Base-by-base conservation (phyloP, 148 eudicot species). In the Cornus controversa region DNA sequence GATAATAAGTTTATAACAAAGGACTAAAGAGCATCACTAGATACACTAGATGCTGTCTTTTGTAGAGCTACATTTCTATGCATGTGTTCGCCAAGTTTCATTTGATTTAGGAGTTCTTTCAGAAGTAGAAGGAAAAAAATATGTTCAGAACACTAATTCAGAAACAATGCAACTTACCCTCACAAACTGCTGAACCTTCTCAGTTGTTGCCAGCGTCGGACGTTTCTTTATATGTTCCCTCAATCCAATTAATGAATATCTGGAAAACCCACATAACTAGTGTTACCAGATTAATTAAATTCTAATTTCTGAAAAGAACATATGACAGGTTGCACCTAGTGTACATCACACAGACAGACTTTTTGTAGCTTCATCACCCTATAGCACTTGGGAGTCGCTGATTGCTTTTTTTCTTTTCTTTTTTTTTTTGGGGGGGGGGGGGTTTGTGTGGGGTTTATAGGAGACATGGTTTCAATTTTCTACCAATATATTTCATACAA, bases 211-310 rank as follows among this genome's bases (percentile, higher is more conserved):
- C 74, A 90, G 66, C 15, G 99, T 97, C 65, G 99, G 99, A 45
- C 99, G 97, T 78, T 96, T 96, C 89, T 96, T 96, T 83, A 96
- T 96, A 84, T 96, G 99, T 82, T 96, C 97, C 83, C 99, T 83
- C 84, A 96, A 69, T 81, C 84, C 92, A 83, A 86, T 76, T 80
- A 96, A 85, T 64, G 99, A 96, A 83, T 93, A 89, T 85, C 99
- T 95, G 88, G 24, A 70, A 77, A 34, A 70, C 9, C 70, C 20
- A 72, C 10, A 67, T 16, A 60, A 29, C 47, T 26, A 24, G 23
- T 16, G 10, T 75, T 65, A 75, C 15, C 24, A 25, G 58, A 31
- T 8, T 28, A 20, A 67, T 31, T 31, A 31, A 31, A 31, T 31
- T 31, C 34, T 31, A 31, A 31, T 0, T 31, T 31, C 34, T 37